Evolutionary conservation across 202 grass and related monocot genomes (phyloP).

Genomic region (Carex arenaria): DNA sequence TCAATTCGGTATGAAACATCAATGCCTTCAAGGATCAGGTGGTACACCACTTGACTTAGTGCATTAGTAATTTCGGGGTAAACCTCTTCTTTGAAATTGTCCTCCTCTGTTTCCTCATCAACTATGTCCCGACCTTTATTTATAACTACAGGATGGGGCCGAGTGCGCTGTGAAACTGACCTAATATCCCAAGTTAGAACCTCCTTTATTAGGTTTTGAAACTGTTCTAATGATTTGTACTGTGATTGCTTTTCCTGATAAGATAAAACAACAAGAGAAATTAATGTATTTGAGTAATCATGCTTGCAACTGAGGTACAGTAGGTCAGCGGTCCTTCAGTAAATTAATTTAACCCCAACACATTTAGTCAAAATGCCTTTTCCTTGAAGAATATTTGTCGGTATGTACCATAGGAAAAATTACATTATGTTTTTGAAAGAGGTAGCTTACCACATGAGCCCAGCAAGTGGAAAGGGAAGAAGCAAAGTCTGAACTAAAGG

Average conservation of each 20-base stretch:
- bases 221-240: conserved; percentile 60
- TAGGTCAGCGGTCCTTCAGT: neutral
- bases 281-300: conserved; percentile 8
- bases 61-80: neutral
- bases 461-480: conserved; percentile 55
- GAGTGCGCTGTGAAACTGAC: conserved; percentile 63
- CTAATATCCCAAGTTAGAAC: conserved; percentile 92
- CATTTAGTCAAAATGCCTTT: neutral
- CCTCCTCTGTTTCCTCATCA: conserved; percentile 1
- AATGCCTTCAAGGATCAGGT: conserved; percentile 76
- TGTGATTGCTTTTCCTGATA: conserved; percentile 57
- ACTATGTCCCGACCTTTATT: neutral
- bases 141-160: conserved; percentile 43
- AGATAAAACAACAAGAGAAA: conserved; percentile 21
- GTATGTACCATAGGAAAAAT: neutral
- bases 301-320: neutral
- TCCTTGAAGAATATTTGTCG: neutral
- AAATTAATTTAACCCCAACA: neutral
- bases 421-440: conserved; percentile 4
- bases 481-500: conserved; percentile 50
- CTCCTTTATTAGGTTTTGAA: conserved; percentile 64
- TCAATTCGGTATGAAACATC: conserved; percentile 78
- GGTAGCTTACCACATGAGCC: conserved; percentile 54
- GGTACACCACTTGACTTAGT: conserved; percentile 35
- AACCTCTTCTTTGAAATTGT: neutral